Percentiles rank a stretch among this genome's conserved stretches.
phyloP scores from a whole-genome alignment of 495 filamentous ascomycete species.

The Aspergillus hancockii region DNA sequence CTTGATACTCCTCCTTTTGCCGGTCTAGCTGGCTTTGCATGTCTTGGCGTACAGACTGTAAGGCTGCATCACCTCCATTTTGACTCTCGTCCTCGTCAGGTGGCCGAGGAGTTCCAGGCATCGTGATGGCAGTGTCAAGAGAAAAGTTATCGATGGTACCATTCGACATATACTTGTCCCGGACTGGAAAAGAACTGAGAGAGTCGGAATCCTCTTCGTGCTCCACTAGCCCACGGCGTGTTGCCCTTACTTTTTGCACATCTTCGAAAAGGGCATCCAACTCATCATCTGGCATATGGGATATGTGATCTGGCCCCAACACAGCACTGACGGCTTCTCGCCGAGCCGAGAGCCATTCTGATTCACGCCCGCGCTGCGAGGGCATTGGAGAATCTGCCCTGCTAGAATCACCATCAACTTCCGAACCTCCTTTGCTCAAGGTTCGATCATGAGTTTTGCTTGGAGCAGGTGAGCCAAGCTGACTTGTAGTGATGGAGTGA shows the following conservation, averaged over 20 bases:
- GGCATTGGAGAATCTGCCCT: constrained; percentile 80
- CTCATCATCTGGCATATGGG: constrained; percentile 87
- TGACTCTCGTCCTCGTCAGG: constrained; percentile 64
- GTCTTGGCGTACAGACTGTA: constrained; percentile 76
- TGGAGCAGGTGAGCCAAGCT: constrained; percentile 71
- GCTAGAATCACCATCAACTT: constrained; percentile 67
- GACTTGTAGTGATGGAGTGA: constrained; percentile 82
- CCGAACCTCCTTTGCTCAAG: constrained; percentile 70
- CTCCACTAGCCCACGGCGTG: constrained; percentile 70
- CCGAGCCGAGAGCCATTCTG: constrained; percentile 94
- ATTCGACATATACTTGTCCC: constrained; percentile 96
- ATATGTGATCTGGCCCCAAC: constrained; percentile 88
- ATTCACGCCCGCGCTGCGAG: constrained; percentile 67
- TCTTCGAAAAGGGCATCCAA: constrained; percentile 94
- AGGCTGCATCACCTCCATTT: constrained; percentile 56
- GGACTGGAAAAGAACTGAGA: constrained; percentile 78
- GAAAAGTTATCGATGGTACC: constrained; percentile 97
- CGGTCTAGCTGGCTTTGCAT: constrained; percentile 87
- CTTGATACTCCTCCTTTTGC: constrained; percentile 79
- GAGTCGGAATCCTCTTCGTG: constrained; percentile 89
- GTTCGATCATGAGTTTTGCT: constrained; percentile 74
- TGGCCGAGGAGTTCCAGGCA: constrained; percentile 86
- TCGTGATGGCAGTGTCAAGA: constrained; percentile 88
- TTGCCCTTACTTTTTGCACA: constrained; percentile 83
- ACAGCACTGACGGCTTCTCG: constrained; percentile 89